Base-by-base conservation (phyloP, 148 eudicot genomes). In the Oxyria digyna region DNA sequence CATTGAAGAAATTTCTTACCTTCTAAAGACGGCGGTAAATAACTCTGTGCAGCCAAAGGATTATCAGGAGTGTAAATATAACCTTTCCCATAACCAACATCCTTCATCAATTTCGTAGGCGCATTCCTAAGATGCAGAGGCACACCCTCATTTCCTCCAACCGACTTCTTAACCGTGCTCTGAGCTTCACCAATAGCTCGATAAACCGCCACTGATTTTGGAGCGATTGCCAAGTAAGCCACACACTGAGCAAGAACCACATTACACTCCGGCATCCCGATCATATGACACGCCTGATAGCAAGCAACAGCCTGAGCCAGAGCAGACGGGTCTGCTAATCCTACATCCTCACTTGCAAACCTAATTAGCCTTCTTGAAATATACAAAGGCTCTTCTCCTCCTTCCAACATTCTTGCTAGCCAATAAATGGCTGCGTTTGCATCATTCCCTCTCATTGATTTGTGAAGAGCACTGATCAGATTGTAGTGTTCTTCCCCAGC, bases 191-290 rank as follows among this genome's bases (percentile, higher is more conserved):
- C 78, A 5, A 89, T 12, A 3, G 96, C 96, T 54, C 70, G 42
- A 59, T 85, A 87, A 62, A 83, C 79, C 13, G 94, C 79, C 12
- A 83, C 76, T 0, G 98, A 92, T 59, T 92, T 92, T 4, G 94
- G 96, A 38, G 91, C 94, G 80, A 87, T 48, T 17, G 96, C 87
- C 72, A 92, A 73, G 74, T 89, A 89, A 31, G 89, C 84, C 23
- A 84, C 96, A 76, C 98, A 92, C 37, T 89, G 96, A 0, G 91
- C 85, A 17, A 92, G 83, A 38, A 76, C 83, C 67, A 87, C 78
- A 77, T 82, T 75, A 78, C 96, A 89, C 82, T 92, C 98, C 0
- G 98, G 98, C 98, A 92, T 84, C 29, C 98, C 97, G 8, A 85
- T 27, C 67, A 87, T 80, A 74, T 84, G 97, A 68, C 96, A 89